phyloP scores from a whole-genome alignment of 129 eudicot genomes.

The Silybum marianum region DNA sequence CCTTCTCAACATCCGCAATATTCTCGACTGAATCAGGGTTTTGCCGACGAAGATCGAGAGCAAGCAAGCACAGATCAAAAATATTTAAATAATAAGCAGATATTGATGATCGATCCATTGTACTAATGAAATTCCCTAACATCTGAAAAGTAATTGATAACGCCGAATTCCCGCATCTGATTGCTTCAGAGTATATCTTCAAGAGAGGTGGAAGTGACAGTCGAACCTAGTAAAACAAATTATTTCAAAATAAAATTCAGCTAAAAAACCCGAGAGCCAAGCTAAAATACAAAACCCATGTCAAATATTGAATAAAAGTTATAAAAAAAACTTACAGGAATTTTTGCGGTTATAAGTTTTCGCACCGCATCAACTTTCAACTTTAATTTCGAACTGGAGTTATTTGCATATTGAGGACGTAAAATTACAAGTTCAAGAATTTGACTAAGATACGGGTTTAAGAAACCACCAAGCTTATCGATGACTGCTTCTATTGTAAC shows the following conservation, averaged over 20 bases:
- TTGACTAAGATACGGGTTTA: constrained; percentile 74
- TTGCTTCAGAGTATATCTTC: constrained; percentile 61
- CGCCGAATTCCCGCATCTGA: constrained; percentile 63
- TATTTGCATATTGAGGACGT: constrained; percentile 49
- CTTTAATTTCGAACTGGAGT: constrained; percentile 52
- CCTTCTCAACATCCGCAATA: constrained; percentile 62
- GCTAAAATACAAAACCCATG: neutral
- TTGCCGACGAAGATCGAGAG: constrained; percentile 86
- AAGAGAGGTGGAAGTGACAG: constrained; percentile 67
- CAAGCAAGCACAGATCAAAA: constrained; percentile 71
- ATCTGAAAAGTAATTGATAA: constrained; percentile 67
- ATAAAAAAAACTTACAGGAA: constrained; percentile 71
- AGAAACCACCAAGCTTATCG: constrained; percentile 80
- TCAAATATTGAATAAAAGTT: neutral
- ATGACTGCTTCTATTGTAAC: constrained; percentile 74
- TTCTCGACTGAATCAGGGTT: constrained; percentile 51
- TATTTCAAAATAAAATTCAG: neutral
- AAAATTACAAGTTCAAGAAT: constrained; percentile 68
- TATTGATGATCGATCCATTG: constrained; percentile 76
- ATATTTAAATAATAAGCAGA: constrained; percentile 59
- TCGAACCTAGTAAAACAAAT: constrained; percentile 58
- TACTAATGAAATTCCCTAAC: constrained; percentile 59
- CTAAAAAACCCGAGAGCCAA: neutral
- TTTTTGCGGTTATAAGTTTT: constrained; percentile 61
- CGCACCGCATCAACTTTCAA: constrained; percentile 72